These are phyloP conservation scores for Trapa incisa DNA, from an alignment of 345 rosid genomes.

Conservation along the genomic window DNA sequence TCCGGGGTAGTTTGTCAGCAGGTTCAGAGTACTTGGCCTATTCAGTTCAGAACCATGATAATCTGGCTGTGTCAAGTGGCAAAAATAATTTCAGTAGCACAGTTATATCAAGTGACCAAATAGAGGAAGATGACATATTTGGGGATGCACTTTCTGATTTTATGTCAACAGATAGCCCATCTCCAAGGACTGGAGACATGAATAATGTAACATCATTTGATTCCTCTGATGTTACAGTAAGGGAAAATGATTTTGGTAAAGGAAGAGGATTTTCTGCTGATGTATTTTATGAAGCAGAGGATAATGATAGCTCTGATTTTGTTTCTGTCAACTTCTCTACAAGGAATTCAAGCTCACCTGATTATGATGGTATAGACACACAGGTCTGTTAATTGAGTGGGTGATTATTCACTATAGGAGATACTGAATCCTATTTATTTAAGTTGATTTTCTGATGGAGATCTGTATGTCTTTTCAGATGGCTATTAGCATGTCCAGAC, in stretches of 20 bases:
- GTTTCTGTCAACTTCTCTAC: slow-evolving; percentile 71
- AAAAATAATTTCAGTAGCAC: slow-evolving; percentile 23
- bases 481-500: slow-evolving; percentile 89
- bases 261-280: slow-evolving; percentile 50
- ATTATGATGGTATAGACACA: slow-evolving; percentile 83
- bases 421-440: slow-evolving; percentile 5
- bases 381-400: slow-evolving; percentile 45
- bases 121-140: slow-evolving; percentile 78
- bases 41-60: slow-evolving; percentile 63
- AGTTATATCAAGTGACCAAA: slow-evolving; percentile 25
- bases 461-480: slow-evolving; percentile 45
- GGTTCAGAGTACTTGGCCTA: slow-evolving; percentile 54
- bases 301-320: slow-evolving; percentile 58
- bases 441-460: slow-evolving; percentile 21
- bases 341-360: slow-evolving; percentile 60
- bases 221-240: slow-evolving; percentile 33
- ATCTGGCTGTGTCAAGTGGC: slow-evolving; percentile 24
- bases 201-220: slow-evolving; percentile 31
- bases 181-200: slow-evolving; percentile 27
- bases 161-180: slow-evolving; percentile 39
- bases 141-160: slow-evolving; percentile 90
- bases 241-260: slow-evolving; percentile 33
- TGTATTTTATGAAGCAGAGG: slow-evolving; percentile 80
- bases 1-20: slow-evolving; percentile 49
- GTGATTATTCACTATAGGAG: slow-evolving; percentile 6